phyloP scores from a whole-genome alignment of 352 stramenopile genomes.

The Phytopythium litorale region DNA sequence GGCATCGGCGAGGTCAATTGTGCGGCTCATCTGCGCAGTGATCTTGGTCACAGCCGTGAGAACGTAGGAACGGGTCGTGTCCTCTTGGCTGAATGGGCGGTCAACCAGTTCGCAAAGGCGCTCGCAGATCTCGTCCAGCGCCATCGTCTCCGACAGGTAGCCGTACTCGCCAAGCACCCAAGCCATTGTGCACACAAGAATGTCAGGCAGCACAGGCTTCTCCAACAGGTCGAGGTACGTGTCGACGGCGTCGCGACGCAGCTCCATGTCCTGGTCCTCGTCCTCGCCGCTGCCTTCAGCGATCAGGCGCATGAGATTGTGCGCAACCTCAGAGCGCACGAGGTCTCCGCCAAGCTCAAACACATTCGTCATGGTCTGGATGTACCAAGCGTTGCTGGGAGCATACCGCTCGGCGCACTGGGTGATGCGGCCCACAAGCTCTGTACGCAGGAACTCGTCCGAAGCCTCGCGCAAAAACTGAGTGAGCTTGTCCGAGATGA shows the following conservation, averaged over 20 bases:
- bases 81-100: slow-evolving; percentile 79
- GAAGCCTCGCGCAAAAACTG: slow-evolving; percentile 94
- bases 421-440: slow-evolving; percentile 97
- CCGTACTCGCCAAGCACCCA: slow-evolving; percentile 99
- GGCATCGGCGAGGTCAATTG: slow-evolving; percentile 85
- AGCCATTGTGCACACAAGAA: slow-evolving; percentile 97
- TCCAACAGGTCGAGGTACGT: slow-evolving; percentile 96
- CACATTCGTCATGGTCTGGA: slow-evolving; percentile 97
- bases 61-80: slow-evolving; percentile 94
- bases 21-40: slow-evolving; percentile 93
- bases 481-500: slow-evolving; percentile 98
- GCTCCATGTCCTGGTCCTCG: slow-evolving; percentile 94
- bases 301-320: slow-evolving; percentile 98
- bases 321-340: slow-evolving; percentile 95
- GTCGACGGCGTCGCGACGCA: slow-evolving; percentile 96
- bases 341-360: slow-evolving; percentile 96
- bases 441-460: slow-evolving; percentile 96
- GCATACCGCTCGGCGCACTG: slow-evolving; percentile 97
- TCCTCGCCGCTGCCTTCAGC: slow-evolving; percentile 97
- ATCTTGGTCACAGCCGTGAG: slow-evolving; percentile 98
- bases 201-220: slow-evolving; percentile 92
- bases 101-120: slow-evolving; percentile 93
- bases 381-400: slow-evolving; percentile 99
- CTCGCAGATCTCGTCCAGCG: slow-evolving; percentile 94
- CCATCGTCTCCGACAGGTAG: slow-evolving; percentile 93